Conservation (phyloP, 208 protist genomes). For the Leishmania gerbilli region DNA sequence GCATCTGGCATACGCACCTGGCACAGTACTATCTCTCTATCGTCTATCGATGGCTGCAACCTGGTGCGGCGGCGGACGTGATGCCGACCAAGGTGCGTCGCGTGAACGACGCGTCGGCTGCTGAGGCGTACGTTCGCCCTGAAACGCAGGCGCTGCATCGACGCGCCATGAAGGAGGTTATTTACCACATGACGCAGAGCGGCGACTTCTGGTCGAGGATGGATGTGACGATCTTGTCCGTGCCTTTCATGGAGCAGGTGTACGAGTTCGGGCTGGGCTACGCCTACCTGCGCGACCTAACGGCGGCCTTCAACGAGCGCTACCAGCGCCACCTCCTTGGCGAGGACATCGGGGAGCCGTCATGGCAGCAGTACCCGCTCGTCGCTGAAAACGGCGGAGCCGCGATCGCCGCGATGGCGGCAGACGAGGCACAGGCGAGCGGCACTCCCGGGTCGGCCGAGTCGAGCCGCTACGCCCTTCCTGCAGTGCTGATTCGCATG, state of each 20-base stretch:
- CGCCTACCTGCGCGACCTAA: conserved; percentile 69
- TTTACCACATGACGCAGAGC: conserved; percentile 49
- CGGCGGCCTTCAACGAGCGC: conserved; percentile 64
- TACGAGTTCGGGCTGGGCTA: conserved; percentile 65
- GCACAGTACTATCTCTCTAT: conserved; percentile 52
- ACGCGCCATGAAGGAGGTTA: conserved; percentile 70
- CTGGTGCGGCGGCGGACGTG: conserved; percentile 4
- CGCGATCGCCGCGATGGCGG: neutral
- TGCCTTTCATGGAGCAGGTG: conserved; percentile 65
- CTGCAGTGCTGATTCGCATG: conserved; percentile 38
- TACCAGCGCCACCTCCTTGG: conserved; percentile 57
- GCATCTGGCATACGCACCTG: conserved; percentile 65
- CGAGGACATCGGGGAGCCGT: conserved; percentile 32
- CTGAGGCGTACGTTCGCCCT: neutral
- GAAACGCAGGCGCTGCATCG: conserved; percentile 42
- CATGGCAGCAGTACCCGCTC: conserved; percentile 11
- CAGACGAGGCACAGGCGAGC: neutral
- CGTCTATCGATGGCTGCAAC: conserved; percentile 28
- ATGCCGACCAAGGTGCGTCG: neutral
- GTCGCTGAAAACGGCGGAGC: neutral
- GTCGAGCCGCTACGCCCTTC: conserved; percentile 17
- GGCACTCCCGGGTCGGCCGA: neutral
- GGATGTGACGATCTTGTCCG: conserved; percentile 57
- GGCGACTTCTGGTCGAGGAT: conserved; percentile 45
- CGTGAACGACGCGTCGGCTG: neutral